These are phyloP conservation scores for Mucuna pruriens DNA, from an alignment of 306 rosid genomes.

Conservation along the genomic window DNA sequence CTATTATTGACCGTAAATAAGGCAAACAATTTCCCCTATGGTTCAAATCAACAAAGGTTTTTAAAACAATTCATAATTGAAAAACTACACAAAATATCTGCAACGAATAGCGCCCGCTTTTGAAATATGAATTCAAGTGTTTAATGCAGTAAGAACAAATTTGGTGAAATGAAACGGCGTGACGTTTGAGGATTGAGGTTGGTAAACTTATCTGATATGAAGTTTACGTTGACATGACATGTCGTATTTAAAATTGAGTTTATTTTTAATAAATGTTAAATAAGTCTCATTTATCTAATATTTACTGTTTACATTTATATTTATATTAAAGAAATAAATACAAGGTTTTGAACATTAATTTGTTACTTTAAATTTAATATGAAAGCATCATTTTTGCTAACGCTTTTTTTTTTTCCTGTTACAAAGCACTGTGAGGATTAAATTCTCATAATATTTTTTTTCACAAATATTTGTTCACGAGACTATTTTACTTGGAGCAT, in stretches of 20 bases:
- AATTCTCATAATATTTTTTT: too few relatives aligned
- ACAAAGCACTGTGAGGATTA: too few relatives aligned
- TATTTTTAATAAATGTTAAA: neutral
- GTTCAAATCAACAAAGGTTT: neutral
- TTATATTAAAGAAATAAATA: too few relatives aligned
- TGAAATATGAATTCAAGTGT: neutral
- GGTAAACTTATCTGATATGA: neutral
- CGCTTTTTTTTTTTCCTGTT: too few relatives aligned
- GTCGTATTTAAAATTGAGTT: neutral
- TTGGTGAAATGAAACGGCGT: neutral
- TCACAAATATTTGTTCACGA: too few relatives aligned
- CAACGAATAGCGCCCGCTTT: neutral
- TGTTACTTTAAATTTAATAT: too few relatives aligned
- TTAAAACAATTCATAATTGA: neutral
- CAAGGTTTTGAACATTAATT: too few relatives aligned
- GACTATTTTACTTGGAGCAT: neutral
- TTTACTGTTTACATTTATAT: too few relatives aligned
- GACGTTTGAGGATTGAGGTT: neutral
- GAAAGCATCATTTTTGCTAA: neutral
- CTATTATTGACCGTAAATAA: neutral
- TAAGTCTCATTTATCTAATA: neutral
- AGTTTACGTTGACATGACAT: neutral
- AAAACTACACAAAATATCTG: neutral
- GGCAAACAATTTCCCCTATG: neutral
- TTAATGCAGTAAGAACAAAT: neutral